These are phyloP conservation scores for Amoebophrya sp. DNA, from an alignment of 169 alveolate genomes.

Conservation along the genomic window DNA sequence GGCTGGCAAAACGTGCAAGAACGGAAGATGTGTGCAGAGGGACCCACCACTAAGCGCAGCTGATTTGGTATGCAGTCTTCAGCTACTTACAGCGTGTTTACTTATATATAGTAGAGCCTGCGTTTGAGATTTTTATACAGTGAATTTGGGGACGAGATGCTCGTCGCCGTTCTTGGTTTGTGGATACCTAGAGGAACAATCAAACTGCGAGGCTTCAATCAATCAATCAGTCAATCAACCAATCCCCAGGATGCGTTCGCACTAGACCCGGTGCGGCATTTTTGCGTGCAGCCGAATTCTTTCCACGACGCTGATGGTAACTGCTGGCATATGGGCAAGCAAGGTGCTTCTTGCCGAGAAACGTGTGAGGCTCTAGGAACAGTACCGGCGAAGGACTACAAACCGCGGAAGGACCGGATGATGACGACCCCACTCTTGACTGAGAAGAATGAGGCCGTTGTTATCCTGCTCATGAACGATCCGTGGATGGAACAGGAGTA, in stretches of 20 bases:
- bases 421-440: background rate
- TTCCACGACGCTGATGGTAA: background rate
- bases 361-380: background rate
- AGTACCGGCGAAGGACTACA: background rate
- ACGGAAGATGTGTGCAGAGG: background rate
- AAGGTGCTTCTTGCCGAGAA: background rate
- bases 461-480: background rate
- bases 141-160: too few relatives aligned
- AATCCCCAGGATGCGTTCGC: too few relatives aligned
- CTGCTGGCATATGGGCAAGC: conserved; percentile 14
- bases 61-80: too few relatives aligned
- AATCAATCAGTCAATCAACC: too few relatives aligned
- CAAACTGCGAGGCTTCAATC: too few relatives aligned
- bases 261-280: background rate
- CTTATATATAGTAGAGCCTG: too few relatives aligned
- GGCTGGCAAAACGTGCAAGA: background rate
- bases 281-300: background rate
- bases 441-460: background rate
- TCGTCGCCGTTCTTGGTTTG: too few relatives aligned
- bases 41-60: background rate
- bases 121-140: too few relatives aligned
- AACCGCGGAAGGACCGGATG: background rate
- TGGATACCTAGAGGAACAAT: too few relatives aligned
- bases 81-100: too few relatives aligned
- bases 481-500: conserved; percentile 23